A percentile compares a stretch with the other conserved stretches of the same genome.
phyloP scores from a whole-genome alignment of 2,329 filamentous ascomycete species.

The Sclerotinia nivalis region DNA sequence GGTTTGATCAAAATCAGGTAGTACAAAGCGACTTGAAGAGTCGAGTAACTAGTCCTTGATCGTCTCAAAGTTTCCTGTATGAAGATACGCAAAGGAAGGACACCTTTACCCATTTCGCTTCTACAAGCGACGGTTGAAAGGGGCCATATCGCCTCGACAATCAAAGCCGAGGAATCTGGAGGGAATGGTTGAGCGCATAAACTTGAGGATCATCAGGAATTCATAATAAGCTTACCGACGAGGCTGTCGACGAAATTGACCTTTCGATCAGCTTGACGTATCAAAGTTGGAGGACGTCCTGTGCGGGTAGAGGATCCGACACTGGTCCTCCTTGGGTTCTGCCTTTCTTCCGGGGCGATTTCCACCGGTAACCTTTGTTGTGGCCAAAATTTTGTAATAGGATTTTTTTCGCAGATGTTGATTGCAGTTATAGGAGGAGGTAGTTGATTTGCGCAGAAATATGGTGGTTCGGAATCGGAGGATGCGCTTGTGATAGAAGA shows the following conservation, averaged over 20 bases:
- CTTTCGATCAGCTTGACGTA: constrained; percentile 89
- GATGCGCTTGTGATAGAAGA: constrained; percentile 63
- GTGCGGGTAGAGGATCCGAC: constrained; percentile 56
- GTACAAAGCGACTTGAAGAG: constrained; percentile 92
- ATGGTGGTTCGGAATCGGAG: constrained; percentile 50
- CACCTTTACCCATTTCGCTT: constrained; percentile 71
- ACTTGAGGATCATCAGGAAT: constrained; percentile 36
- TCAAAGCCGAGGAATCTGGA: constrained; percentile 91
- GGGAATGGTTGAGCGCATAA: constrained; percentile 42
- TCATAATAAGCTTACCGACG: constrained; percentile 73
- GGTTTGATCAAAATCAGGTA: constrained; percentile 94
- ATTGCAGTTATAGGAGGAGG: constrained; percentile 41
- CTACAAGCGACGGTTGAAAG: constrained; percentile 78
- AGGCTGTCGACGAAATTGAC: constrained; percentile 94
- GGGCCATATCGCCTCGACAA: constrained; percentile 97
- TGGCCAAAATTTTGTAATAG: constrained; percentile 40
- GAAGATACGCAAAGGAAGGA: constrained; percentile 88
- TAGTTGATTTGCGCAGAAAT: constrained; percentile 42
- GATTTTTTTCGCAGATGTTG: constrained; percentile 39
- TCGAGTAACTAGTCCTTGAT: constrained; percentile 96
- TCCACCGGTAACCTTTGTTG: constrained; percentile 44
- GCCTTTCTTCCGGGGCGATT: constrained; percentile 62
- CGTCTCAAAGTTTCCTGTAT: constrained; percentile 96
- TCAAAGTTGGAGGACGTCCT: constrained; percentile 70
- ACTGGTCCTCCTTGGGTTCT: constrained; percentile 61